Conservation (phyloP, 257 asterid genomes). For the Plantago elongata region DNA sequence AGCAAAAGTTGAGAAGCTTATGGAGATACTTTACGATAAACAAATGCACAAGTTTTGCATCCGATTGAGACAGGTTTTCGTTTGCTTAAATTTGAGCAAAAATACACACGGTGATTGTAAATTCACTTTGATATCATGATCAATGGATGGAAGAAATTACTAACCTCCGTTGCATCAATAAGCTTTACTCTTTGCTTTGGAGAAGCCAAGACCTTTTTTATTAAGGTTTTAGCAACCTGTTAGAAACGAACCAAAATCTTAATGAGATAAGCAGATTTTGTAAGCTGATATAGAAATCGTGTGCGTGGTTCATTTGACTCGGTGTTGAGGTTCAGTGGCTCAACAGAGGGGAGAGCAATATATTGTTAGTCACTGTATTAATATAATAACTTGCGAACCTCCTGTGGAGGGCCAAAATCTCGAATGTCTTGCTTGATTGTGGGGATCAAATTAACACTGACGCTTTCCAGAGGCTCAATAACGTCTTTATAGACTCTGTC, state of each 20-base stretch:
- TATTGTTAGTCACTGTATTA: no score
- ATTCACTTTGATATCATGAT: not conserved
- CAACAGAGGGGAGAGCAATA: not conserved
- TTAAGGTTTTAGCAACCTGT: constrained; percentile 77
- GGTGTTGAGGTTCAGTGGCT: not conserved
- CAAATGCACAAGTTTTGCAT: no score
- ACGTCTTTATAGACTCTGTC: constrained; percentile 97
- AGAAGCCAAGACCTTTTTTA: constrained; percentile 71
- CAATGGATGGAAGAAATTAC: not conserved
- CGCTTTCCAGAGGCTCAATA: constrained; percentile 91
- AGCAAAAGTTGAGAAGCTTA: no score
- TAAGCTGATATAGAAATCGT: not conserved
- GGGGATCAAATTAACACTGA: constrained; percentile 72
- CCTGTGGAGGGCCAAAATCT: constrained; percentile 76
- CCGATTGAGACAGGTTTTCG: no score
- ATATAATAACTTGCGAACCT: constrained; percentile 39
- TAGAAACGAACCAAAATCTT: constrained; percentile 12
- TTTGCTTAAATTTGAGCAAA: no score
- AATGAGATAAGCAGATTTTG: not conserved
- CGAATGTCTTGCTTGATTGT: constrained; percentile 79
- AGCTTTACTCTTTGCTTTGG: constrained; percentile 83
- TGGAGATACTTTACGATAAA: no score
- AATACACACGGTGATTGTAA: not conserved
- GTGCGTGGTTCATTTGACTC: not conserved
- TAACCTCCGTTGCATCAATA: constrained; percentile 76